Evolutionary conservation across 169 alveolate species (phyloP).

Genomic region (Toxoplasma gondii): DNA sequence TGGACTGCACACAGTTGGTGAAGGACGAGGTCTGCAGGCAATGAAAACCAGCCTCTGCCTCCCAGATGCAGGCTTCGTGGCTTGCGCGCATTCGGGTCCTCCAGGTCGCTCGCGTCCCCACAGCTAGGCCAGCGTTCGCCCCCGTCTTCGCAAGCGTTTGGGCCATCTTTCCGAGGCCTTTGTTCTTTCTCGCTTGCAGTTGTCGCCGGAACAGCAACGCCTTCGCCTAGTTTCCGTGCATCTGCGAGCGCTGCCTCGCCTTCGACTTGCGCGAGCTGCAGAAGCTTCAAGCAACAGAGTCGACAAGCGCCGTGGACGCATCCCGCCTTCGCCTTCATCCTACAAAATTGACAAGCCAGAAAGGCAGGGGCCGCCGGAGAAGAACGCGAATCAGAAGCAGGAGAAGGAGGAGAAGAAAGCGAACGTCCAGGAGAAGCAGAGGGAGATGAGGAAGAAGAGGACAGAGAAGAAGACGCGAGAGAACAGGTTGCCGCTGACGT

Average conservation of each 20-base stretch:
- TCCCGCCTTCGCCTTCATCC: conserved; percentile 54
- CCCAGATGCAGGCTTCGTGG: neutral
- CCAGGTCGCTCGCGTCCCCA: no score
- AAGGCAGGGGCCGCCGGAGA: neutral
- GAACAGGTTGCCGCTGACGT: neutral
- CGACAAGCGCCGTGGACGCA: conserved; percentile 59
- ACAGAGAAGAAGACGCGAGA: no score
- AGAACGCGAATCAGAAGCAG: no score
- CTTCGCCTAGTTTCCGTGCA: no score
- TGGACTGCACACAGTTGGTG: neutral
- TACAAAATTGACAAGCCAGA: conserved; percentile 32
- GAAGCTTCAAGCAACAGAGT: conserved; percentile 66
- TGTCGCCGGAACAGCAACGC: neutral
- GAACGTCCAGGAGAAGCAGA: neutral
- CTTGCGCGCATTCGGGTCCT: no score
- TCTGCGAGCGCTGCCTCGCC: no score
- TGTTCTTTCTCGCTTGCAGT: neutral
- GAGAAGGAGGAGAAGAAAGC: no score
- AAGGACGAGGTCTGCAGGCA: neutral
- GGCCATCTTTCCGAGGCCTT: neutral
- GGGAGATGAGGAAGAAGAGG: no score
- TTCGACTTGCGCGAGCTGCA: neutral
- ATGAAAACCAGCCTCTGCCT: neutral
- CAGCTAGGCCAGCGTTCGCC: no score
- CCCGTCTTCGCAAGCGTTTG: neutral